Percentiles rank a stretch among this genome's conserved stretches.
Evolutionary conservation across 495 filamentous ascomycete species (phyloP).

Genomic region (Tuber brumale): DNA sequence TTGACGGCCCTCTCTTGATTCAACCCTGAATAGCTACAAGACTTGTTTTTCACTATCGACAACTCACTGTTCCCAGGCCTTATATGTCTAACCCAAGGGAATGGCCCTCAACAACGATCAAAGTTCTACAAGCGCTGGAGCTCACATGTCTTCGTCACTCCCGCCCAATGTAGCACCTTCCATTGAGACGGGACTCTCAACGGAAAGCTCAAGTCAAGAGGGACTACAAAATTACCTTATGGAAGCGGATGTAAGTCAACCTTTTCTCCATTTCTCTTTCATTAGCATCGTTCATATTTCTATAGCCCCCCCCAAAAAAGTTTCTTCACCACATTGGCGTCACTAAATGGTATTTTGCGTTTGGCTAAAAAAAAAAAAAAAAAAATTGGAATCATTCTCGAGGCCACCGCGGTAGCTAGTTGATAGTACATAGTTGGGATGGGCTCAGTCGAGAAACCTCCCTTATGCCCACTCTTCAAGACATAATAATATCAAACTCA

Average conservation of each 20-base stretch:
- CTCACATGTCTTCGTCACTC: not conserved
- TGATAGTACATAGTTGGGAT: not conserved
- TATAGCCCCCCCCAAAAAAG: not conserved
- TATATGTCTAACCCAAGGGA: not conserved
- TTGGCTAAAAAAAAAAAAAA: not conserved
- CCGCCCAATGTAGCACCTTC: not conserved
- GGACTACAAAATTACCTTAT: not conserved
- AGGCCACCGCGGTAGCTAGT: not conserved
- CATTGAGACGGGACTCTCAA: not conserved
- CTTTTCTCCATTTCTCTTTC: not conserved
- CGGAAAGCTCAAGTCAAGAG: not conserved
- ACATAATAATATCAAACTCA: not conserved
- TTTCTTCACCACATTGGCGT: not conserved
- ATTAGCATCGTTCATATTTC: not conserved
- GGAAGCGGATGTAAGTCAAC: not conserved
- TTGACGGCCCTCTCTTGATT: not conserved
- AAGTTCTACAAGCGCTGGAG: not conserved
- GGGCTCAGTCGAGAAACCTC: not conserved
- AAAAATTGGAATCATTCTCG: not conserved
- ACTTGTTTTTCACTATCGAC: not conserved
- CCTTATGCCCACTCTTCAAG: not conserved
- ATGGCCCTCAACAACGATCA: not conserved
- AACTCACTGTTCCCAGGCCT: not conserved
- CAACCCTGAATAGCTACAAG: not conserved
- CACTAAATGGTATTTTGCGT: not conserved